Base-by-base conservation (phyloP, 2,329 filamentous ascomycete genomes). In the Aspergillus sp. region DNA sequence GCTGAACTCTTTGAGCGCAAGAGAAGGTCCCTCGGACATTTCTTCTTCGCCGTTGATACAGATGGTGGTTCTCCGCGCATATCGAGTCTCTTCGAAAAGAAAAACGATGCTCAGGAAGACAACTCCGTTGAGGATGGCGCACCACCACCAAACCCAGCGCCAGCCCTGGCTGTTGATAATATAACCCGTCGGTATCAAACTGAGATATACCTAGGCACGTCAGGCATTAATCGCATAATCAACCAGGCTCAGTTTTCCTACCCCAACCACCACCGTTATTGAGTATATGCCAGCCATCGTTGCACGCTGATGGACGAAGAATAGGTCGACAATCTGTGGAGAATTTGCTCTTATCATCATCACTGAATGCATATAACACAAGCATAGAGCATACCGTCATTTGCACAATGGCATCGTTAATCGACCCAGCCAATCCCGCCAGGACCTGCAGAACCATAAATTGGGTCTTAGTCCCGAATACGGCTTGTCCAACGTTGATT, bases 91-190 rank as follows among this genome's bases (percentile, higher is more conserved):
- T 43, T 80, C 77, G 45, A 76, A 81, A 19, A 66, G 57, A 51
- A 81, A 78, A 3, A 74, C 20, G 36, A 80, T 71, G 25, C 75
- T 55, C 1, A 80, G 0, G 0, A 78, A 52, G 9, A 68, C 66
- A 21, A 70, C 50, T 0, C 68, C 68, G 17, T 78, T 64, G 53
- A 78, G 65, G 34, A 79, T 75, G 13, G 69, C 65, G 42, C 64
- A 72, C 70, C 71, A 80, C 77, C 77, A 81, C 70, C 72, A 81
- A 10, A 75, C 70, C 77, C 76, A 81, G 23, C 78, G 66, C 79
- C 79, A 83, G 0, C 76, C 78, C 56, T 76, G 71, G 2, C 62
- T 58, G 0, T 64, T 59, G 0, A 72, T 71, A n/a, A 75, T 63
- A 34, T 66, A 70, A 4, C 66, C 68, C 0, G 63, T 54, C 0